Base-by-base conservation (phyloP, 352 stramenopile genomes). In the Pythium rhizo-oryzae region DNA sequence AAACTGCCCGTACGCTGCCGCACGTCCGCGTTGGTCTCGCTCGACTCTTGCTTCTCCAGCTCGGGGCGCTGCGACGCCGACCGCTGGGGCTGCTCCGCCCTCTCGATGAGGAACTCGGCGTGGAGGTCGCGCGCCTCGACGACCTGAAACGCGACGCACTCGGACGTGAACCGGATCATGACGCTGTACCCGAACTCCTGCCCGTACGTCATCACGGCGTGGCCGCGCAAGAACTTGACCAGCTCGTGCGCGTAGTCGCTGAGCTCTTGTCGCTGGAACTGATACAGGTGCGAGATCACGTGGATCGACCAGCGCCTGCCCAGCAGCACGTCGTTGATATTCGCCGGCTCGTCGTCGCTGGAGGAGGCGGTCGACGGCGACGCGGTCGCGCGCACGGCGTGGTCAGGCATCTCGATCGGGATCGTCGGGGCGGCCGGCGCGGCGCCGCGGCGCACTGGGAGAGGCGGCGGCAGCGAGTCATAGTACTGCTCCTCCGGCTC, bases 181-280 rank as follows among this genome's bases (percentile, higher is more conserved):
- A 76, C 69, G 47, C 43, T 71, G 65, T 76, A 76, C 8, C 69
- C 69, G 59, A 62, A 76, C 52, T 76, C 69, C 56, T 76, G 56
- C 4, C 67, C 49, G 53, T 68, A 72, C 21, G 44, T 66, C 63
- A 70, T 74, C 8, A 72, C 30, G 8, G 63, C 62, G 15, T 61
- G 52, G 13, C 71, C 68, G 21, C 73, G 70, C 28, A 74, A 21
- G 35, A 69, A 75, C 37, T 73, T 78, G 21, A 76, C 66, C 12
- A 76, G 69, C 19, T 76, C 69, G n/a, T 69, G 53, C 2, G 66
- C 69, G 43, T 76, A 76, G 21, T 64, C 55, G 18, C 65, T 33
- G 6, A 76, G 47, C 35, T 76, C 64, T 12, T 55, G 50, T 4
- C 60, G 61, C 47, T 72, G 53, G 39, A 76, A 76, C 39, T 72